These are phyloP conservation scores for Phylloporus gajari DNA, from an alignment of 1,284 basidiomycete species.

Conservation along the genomic window DNA sequence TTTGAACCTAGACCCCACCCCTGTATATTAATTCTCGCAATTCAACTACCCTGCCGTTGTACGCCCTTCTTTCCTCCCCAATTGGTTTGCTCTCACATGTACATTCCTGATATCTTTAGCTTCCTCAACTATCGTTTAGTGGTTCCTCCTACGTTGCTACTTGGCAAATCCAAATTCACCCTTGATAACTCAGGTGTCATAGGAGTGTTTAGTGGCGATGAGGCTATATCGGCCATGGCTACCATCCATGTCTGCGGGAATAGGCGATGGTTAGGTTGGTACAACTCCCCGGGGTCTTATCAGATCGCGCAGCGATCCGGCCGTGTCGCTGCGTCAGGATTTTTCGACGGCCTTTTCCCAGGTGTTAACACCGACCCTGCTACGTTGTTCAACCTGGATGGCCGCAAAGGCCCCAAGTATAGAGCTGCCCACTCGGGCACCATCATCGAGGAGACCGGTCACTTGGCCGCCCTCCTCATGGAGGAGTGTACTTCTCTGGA, in stretches of 20 bases:
- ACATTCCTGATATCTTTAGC: slow-evolving; percentile 31
- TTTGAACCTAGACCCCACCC: background rate
- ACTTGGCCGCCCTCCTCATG: slow-evolving; percentile 1
- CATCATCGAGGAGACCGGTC: slow-evolving; percentile 15
- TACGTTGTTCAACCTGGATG: slow-evolving; percentile 41
- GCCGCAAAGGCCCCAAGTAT: slow-evolving; percentile 40
- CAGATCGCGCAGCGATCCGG: slow-evolving; percentile 42
- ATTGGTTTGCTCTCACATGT: slow-evolving; percentile 28
- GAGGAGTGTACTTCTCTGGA: slow-evolving; percentile 17
- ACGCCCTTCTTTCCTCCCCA: background rate
- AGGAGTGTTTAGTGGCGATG: slow-evolving; percentile 17
- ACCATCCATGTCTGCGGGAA: slow-evolving; percentile 45
- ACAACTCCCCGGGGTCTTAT: slow-evolving; percentile 44
- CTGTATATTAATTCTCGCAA: slow-evolving; percentile 9
- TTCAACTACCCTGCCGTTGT: slow-evolving; percentile 18
- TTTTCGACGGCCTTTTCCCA: slow-evolving; percentile 44
- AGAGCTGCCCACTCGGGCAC: slow-evolving; percentile 41
- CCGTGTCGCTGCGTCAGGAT: slow-evolving; percentile 36
- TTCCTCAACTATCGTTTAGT: slow-evolving; percentile 24
- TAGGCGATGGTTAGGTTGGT: slow-evolving; percentile 31
- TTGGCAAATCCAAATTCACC: slow-evolving; percentile 33
- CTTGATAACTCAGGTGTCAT: slow-evolving; percentile 43
- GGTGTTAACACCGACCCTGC: slow-evolving; percentile 42
- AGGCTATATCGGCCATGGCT: slow-evolving; percentile 46
- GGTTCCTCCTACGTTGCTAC: slow-evolving; percentile 9